Conservation (phyloP, 345 rosid species). For the Eutrema heterophyllum region DNA sequence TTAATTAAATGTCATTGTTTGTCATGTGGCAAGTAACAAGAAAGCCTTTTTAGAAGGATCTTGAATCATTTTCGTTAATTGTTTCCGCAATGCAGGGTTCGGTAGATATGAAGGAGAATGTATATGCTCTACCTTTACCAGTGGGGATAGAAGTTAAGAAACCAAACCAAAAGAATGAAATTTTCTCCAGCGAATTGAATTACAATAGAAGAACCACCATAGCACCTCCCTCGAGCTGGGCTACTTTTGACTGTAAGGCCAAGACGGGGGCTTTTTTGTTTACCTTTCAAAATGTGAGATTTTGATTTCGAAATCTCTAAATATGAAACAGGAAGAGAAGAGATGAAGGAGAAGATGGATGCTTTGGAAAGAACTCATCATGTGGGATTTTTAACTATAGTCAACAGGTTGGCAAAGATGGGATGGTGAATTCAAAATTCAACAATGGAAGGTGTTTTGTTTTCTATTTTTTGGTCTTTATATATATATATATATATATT, state of each 20-base stretch:
- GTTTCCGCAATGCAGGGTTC: conserved; percentile 37
- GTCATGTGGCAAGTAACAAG: not conserved
- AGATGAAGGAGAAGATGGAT: conserved; percentile 8
- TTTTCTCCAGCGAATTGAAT: conserved; percentile 12
- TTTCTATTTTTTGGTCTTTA: conserved; percentile 1
- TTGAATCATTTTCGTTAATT: not conserved
- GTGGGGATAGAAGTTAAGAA: conserved; percentile 16
- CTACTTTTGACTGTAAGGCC: conserved; percentile 61
- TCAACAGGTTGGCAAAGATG: conserved; percentile 24
- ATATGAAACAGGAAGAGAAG: conserved; percentile 28
- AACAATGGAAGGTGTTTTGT: conserved; percentile 2
- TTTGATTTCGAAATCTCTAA: not conserved
- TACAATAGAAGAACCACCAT: conserved; percentile 24
- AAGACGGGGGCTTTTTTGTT: not conserved
- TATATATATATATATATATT: not conserved
- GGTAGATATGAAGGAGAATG: conserved; percentile 42
- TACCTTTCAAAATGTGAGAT: not conserved
- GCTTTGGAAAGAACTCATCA: conserved; percentile 8
- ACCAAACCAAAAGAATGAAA: conserved; percentile 20
- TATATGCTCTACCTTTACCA: conserved; percentile 21
- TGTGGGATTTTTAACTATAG: conserved; percentile 1
- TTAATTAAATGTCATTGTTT: not conserved
- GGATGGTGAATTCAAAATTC: conserved; percentile 13
- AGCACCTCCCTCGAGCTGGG: conserved; percentile 52
- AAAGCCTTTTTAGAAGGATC: not conserved